Percentiles rank a stretch among this genome's conserved stretches.
These are phyloP conservation scores for Allomyces macrogynus DNA, from an alignment of 192 early-diverging fungal species.

Conservation along the genomic window DNA sequence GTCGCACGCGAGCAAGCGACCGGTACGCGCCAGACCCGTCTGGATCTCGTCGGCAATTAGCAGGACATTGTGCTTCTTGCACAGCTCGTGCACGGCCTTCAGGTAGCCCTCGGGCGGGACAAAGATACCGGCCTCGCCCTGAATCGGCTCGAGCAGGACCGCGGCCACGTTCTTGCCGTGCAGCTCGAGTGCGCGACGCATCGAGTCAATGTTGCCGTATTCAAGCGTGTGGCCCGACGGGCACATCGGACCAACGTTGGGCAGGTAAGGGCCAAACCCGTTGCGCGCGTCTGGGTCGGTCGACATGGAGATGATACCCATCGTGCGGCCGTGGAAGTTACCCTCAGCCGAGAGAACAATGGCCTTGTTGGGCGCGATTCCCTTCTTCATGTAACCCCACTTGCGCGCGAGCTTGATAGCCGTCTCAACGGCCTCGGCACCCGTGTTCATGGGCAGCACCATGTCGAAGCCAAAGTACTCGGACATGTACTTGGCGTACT, in stretches of 20 bases:
- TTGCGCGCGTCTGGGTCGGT: slow-evolving; percentile 66
- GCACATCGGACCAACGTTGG: slow-evolving; percentile 59
- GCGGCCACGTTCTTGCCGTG: slow-evolving; percentile 69
- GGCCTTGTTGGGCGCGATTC: slow-evolving; percentile 54
- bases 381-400: slow-evolving; percentile 89
- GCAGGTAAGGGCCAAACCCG: slow-evolving; percentile 89
- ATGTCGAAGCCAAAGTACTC: slow-evolving; percentile 90
- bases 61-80: slow-evolving; percentile 92
- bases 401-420: slow-evolving; percentile 92
- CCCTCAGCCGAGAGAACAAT: slow-evolving; percentile 60
- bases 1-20: slow-evolving; percentile 83
- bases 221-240: slow-evolving; percentile 51
- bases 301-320: slow-evolving; percentile 81
- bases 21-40: slow-evolving; percentile 85
- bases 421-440: slow-evolving; percentile 96
- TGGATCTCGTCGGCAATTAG: slow-evolving; percentile 98
- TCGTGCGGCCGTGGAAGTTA: slow-evolving; percentile 96
- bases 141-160: slow-evolving; percentile 96
- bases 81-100: slow-evolving; percentile 62
- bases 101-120: slow-evolving; percentile 89
- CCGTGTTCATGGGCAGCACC: slow-evolving; percentile 98
- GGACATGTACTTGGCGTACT: slow-evolving; percentile 75
- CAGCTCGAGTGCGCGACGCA: slow-evolving; percentile 65
- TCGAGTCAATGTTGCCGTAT: slow-evolving; percentile 70
- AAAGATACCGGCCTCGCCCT: slow-evolving; percentile 94